These are phyloP conservation scores for Xylaria arbuscula DNA, from an alignment of 2,329 filamentous ascomycete species.

Conservation along the genomic window DNA sequence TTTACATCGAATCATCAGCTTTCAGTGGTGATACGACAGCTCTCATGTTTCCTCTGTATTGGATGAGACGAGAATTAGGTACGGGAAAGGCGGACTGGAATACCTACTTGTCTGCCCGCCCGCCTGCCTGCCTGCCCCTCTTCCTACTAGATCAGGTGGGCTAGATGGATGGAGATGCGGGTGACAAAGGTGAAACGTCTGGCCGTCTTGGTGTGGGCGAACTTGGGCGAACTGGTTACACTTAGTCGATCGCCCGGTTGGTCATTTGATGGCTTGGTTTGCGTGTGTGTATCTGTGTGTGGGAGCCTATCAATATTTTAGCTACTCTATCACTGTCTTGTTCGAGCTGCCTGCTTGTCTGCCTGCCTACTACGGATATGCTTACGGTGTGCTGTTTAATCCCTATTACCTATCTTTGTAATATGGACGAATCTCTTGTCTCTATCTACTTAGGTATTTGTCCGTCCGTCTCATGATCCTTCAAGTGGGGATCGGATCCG, in stretches of 20 bases:
- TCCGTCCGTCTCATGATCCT: constrained; percentile 19
- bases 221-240: constrained; percentile 13
- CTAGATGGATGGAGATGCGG: not conserved
- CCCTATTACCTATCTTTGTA: not conserved
- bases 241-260: constrained; percentile 16
- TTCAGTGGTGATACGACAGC: too few relatives aligned
- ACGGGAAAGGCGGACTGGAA: too few relatives aligned
- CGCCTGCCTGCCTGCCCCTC: too few relatives aligned
- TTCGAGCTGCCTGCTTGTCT: not conserved
- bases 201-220: constrained; percentile 12
- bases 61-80: too few relatives aligned
- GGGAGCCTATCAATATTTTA: constrained; percentile 1
- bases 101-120: too few relatives aligned
- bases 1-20: not conserved
- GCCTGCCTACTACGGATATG: not conserved
- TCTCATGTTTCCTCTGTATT: too few relatives aligned
- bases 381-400: not conserved
- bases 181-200: not conserved
- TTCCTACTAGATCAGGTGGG: constrained; percentile 14
- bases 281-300: constrained; percentile 15
- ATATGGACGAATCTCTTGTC: constrained; percentile 6
- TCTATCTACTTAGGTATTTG: not conserved
- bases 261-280: constrained; percentile 29
- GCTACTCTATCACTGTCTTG: not conserved
- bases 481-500: constrained; percentile 14